Conservation (phyloP, 2,329 filamentous ascomycete species). For the Alternaria brassicae region DNA sequence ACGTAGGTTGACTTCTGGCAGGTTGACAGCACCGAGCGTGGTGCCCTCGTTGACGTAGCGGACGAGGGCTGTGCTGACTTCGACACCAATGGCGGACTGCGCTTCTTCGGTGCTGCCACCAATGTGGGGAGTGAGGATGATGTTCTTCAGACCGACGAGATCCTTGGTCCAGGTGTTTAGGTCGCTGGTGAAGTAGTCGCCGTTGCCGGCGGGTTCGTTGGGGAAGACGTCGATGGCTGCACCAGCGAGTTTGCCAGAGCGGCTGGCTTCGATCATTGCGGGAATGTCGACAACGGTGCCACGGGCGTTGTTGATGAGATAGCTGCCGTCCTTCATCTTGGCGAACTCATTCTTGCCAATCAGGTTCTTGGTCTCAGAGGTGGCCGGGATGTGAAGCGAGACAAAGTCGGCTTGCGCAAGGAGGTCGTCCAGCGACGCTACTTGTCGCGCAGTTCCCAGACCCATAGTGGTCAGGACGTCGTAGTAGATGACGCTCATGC, state of each 20-base stretch:
- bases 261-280: conserved; percentile 86
- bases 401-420: conserved; percentile 87
- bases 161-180: conserved; percentile 88
- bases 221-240: conserved; percentile 98
- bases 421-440: conserved; percentile 77
- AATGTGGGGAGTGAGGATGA: conserved; percentile 96
- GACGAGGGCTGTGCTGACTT: conserved; percentile 87
- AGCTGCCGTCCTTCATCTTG: conserved; percentile 90
- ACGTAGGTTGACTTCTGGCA: conserved; percentile 92
- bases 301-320: conserved; percentile 94
- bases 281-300: conserved; percentile 94
- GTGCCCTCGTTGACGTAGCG: conserved; percentile 95
- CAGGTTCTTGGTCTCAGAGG: conserved; percentile 91
- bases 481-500: conserved; percentile 97
- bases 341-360: conserved; percentile 80
- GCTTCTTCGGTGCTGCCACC: conserved; percentile 98
- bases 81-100: conserved; percentile 92
- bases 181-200: conserved; percentile 87
- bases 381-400: conserved; percentile 91
- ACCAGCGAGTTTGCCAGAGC: conserved; percentile 84
- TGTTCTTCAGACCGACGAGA: conserved; percentile 82
- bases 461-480: conserved; percentile 95
- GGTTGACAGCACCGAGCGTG: conserved; percentile 90
- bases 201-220: conserved; percentile 90
- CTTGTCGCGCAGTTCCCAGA: conserved; percentile 84